A percentile compares a stretch with the other conserved stretches of the same genome.
Conservation (phyloP, 2,329 filamentous ascomycete species). For the Tolypocladium endophyticum region DNA sequence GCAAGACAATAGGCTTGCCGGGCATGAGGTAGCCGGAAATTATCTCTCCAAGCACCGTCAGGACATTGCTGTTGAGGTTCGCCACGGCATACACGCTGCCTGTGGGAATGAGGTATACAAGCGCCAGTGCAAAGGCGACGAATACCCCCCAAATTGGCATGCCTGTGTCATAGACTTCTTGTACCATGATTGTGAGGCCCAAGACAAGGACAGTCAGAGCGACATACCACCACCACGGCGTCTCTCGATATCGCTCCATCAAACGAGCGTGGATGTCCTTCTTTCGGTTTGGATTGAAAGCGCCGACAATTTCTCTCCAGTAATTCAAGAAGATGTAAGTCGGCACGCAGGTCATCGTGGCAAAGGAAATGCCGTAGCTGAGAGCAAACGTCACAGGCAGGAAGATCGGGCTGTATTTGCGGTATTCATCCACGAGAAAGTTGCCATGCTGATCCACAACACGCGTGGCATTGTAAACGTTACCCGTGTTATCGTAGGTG, state of each 20-base stretch:
- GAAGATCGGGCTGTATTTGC: slow-evolving; percentile 42
- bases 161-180: background rate
- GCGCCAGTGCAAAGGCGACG: background rate
- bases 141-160: background rate
- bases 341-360: slow-evolving; percentile 33
- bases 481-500: slow-evolving; percentile 46
- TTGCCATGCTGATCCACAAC: slow-evolving; percentile 37
- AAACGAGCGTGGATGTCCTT: slow-evolving; percentile 25
- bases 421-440: slow-evolving; percentile 40
- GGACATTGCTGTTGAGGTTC: background rate
- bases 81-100: background rate
- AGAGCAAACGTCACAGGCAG: slow-evolving; percentile 34
- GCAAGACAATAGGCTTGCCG: background rate
- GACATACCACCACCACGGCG: slow-evolving; percentile 29
- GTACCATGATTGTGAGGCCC: background rate
- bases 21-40: background rate
- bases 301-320: slow-evolving; percentile 31
- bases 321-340: slow-evolving; percentile 26
- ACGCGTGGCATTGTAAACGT: slow-evolving; percentile 35
- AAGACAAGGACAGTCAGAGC: slow-evolving; percentile 6
- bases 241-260: slow-evolving; percentile 20
- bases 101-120: background rate
- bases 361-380: slow-evolving; percentile 32
- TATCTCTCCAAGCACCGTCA: background rate
- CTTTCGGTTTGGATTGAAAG: slow-evolving; percentile 31